A percentile compares a stretch with the other conserved stretches of the same genome.
These are phyloP conservation scores for Hypoxylon sp. DNA, from an alignment of 2,329 filamentous ascomycete species.

Conservation along the genomic window DNA sequence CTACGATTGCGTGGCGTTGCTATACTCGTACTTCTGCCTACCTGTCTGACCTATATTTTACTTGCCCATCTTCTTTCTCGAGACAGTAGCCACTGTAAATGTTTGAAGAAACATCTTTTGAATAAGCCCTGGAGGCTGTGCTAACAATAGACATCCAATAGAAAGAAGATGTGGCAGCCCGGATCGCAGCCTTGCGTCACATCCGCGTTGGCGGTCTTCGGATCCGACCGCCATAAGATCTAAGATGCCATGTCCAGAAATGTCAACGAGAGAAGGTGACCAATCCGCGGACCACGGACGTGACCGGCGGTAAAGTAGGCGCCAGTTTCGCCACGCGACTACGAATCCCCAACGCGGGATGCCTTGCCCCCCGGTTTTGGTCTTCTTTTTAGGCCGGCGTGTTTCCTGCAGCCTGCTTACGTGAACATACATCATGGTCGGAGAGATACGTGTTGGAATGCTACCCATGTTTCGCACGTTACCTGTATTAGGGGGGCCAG, in stretches of 20 bases:
- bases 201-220: slow-evolving; percentile 25
- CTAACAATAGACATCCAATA: slow-evolving; percentile 7
- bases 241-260: not conserved
- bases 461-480: slow-evolving; percentile 1
- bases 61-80: not conserved
- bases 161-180: not conserved
- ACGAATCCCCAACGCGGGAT: not conserved
- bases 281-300: slow-evolving; percentile 37
- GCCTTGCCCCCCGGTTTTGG: not conserved
- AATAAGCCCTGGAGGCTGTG: slow-evolving; percentile 15
- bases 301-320: slow-evolving; percentile 37
- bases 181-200: slow-evolving; percentile 25
- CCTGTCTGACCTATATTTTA: not conserved
- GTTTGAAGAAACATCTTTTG: not conserved
- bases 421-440: slow-evolving; percentile 10
- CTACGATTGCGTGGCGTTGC: not conserved
- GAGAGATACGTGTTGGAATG: slow-evolving; percentile 12
- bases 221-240: slow-evolving; percentile 14
- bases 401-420: slow-evolving; percentile 25
- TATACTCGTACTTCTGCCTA: not conserved
- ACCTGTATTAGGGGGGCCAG: slow-evolving; percentile 19
- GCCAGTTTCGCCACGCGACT: slow-evolving; percentile 30
- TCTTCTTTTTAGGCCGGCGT: not conserved
- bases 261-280: slow-evolving; percentile 15
- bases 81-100: not conserved